These are phyloP conservation scores for Trypethelium eluteriae DNA, from an alignment of 495 filamentous ascomycete species.

Conservation along the genomic window DNA sequence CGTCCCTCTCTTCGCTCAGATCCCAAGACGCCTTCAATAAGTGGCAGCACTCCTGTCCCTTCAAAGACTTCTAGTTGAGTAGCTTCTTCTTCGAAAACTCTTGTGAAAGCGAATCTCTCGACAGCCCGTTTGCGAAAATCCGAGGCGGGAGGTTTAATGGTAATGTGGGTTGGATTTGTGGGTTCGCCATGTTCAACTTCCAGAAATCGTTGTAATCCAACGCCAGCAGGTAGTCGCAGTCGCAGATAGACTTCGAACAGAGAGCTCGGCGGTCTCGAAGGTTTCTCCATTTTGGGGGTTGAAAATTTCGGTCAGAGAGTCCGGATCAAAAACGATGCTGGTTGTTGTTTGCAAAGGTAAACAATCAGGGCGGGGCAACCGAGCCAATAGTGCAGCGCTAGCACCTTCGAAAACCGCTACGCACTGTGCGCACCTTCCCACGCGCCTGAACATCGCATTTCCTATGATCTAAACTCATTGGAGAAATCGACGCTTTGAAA, in stretches of 20 bases:
- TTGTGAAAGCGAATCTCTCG: slow-evolving; percentile 91
- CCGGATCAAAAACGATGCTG: background rate
- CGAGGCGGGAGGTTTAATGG: slow-evolving; percentile 73
- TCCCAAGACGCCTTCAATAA: slow-evolving; percentile 73
- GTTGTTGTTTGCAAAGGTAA: background rate
- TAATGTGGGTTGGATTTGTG: slow-evolving; percentile 65
- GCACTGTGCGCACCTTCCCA: too few species aligned
- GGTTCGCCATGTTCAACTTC: slow-evolving; percentile 53
- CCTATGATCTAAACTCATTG: too few species aligned
- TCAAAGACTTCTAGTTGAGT: slow-evolving; percentile 82
- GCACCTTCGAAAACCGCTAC: too few species aligned
- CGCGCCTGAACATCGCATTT: too few species aligned
- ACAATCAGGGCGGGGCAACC: background rate
- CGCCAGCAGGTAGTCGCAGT: slow-evolving; percentile 60
- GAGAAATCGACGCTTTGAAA: too few species aligned
- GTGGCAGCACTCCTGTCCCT: slow-evolving; percentile 62
- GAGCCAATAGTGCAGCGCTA: background rate
- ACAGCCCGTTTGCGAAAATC: slow-evolving; percentile 67
- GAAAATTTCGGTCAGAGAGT: background rate
- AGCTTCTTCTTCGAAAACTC: slow-evolving; percentile 79
- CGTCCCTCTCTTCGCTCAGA: slow-evolving; percentile 61
- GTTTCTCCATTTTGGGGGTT: slow-evolving; percentile 16
- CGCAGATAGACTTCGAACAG: slow-evolving; percentile 92
- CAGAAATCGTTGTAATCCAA: slow-evolving; percentile 59
- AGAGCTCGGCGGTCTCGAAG: slow-evolving; percentile 42